Evolutionary conservation across 2,329 filamentous ascomycete genomes (phyloP).

Genomic region (Aureobasidium sp.): DNA sequence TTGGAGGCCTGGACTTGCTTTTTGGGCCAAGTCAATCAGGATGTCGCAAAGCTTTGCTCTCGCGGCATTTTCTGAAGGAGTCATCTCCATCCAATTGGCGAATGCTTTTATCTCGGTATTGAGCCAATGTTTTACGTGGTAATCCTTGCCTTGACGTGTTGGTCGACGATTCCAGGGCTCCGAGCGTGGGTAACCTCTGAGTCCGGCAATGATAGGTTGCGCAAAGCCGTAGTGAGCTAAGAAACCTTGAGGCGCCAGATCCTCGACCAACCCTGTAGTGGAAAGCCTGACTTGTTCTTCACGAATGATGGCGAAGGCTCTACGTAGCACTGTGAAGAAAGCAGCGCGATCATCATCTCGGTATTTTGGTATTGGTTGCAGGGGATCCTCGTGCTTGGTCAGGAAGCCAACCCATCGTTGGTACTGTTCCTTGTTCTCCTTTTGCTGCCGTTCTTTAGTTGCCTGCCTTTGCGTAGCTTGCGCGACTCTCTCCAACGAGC

Average conservation of each 20-base stretch:
- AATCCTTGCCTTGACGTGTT: neutral
- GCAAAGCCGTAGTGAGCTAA: neutral
- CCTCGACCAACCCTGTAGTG: too few species aligned
- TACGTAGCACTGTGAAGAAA: neutral
- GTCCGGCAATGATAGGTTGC: neutral
- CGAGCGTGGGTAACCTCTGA: neutral
- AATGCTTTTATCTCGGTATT: conserved; percentile 38
- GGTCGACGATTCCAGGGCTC: neutral
- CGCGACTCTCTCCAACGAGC: neutral
- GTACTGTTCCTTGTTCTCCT: neutral
- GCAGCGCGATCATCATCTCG: neutral
- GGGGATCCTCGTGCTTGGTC: neutral
- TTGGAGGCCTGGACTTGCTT: conserved; percentile 17
- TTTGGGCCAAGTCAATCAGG: conserved; percentile 21
- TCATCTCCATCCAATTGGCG: conserved; percentile 36
- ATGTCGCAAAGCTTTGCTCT: conserved; percentile 28
- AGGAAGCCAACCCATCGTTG: neutral
- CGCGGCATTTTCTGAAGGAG: conserved; percentile 32
- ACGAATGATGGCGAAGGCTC: neutral
- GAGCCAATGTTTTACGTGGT: conserved; percentile 27
- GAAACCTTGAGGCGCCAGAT: neutral
- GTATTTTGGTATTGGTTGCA: neutral
- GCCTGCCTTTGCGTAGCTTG: neutral
- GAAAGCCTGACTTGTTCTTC: neutral
- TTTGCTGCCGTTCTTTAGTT: neutral